phyloP scores from a whole-genome alignment of 2,329 filamentous ascomycete species.

The Talaromyces funiculosus region DNA sequence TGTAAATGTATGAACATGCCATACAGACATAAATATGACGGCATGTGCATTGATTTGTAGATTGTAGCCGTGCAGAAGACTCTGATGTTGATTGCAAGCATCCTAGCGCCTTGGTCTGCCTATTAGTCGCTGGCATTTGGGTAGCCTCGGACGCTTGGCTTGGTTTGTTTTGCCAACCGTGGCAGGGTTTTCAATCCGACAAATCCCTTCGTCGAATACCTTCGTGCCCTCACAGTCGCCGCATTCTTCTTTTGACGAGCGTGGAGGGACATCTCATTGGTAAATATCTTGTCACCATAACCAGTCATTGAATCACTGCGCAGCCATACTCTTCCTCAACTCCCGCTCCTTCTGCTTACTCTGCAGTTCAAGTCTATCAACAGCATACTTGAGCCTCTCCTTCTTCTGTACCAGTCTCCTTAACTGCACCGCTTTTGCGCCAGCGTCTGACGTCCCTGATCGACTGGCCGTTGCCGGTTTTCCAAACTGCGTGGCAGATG shows the following conservation, averaged over 20 bases:
- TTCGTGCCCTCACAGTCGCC: too few relatives aligned
- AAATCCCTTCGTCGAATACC: not conserved
- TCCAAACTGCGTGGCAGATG: slow-evolving; percentile 9
- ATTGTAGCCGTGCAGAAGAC: not conserved
- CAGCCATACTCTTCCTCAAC: slow-evolving; percentile 66
- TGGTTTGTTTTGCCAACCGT: not conserved
- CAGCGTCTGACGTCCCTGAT: slow-evolving; percentile 14
- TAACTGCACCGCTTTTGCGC: slow-evolving; percentile 52
- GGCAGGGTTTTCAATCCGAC: not conserved
- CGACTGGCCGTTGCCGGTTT: not conserved
- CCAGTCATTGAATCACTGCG: slow-evolving; percentile 28
- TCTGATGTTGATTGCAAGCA: not conserved
- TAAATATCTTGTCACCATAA: not conserved
- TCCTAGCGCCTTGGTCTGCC: too few relatives aligned
- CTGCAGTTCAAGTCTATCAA: slow-evolving; percentile 79
- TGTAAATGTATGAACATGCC: not conserved
- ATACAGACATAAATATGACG: not conserved
- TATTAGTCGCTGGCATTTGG: not conserved
- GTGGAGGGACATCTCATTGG: not conserved
- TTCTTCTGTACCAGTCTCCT: slow-evolving; percentile 72
- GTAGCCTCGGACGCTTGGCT: not conserved
- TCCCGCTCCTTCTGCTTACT: slow-evolving; percentile 70
- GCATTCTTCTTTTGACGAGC: not conserved
- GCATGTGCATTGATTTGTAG: too few relatives aligned
- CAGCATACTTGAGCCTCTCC: slow-evolving; percentile 78